Base-by-base conservation (phyloP, 2,329 filamentous ascomycete species). In the Talaromyces islandicus region DNA sequence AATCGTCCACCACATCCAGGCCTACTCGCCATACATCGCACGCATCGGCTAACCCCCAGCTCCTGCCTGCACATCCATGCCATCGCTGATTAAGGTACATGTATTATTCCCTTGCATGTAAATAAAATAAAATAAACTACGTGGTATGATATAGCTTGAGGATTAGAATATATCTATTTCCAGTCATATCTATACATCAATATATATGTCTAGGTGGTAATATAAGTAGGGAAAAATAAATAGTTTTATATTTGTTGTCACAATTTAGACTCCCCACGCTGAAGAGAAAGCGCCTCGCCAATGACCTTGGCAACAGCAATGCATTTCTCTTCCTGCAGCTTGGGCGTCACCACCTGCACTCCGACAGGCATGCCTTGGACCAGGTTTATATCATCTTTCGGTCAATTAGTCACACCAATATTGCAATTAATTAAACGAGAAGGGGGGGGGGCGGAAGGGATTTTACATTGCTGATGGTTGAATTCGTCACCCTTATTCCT, bases 331-430 rank as follows among this genome's bases (percentile, higher is more conserved):
- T 74, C 72, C 9, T 70, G 71, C 57, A 71, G 70, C 46, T 69
- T 66, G 0, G 71, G 70, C 0, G 68, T 69, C 2, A 74, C 67
- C 50, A 74, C 64, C 61, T 74, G 72, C 19, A 74, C 60, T 5
- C 71, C 66, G 17, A 75, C 68, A 11, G 72, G 72, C 68, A 74
- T 70, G 25, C 68, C 68, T 27, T 72, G 63, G 2, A 74, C 66
- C 1, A 74, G 54, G 19, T 73, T 57, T 6, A 71, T 60, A 63
- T 73, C 69, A 66, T 72, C 70, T 71, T 53, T 25, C 10, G 11
- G 11, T 29, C 60, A 41, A 4, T 59, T 25, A 12, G 0, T 43
- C 12, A 11, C 2, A 25, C 50, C 0, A 0, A 19, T 9, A 9
- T 11, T 55, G 12, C 3, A 9, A 48, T 9, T 19, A 3, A 12